These are phyloP conservation scores for Clarireedia paspali DNA, from an alignment of 2,329 filamentous ascomycete genomes.

Conservation along the genomic window DNA sequence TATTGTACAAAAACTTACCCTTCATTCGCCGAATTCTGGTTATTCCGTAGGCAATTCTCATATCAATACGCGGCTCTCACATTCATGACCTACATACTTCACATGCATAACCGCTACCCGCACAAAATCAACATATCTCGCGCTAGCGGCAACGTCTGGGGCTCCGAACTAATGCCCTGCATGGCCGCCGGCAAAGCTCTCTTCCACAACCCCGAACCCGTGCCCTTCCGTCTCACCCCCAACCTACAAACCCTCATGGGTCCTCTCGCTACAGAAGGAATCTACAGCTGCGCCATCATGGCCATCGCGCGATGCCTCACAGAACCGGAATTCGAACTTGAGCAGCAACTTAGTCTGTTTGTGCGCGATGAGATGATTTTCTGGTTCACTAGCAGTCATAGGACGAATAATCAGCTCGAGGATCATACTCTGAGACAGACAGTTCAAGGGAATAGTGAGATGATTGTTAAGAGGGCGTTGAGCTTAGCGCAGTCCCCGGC, in stretches of 20 bases:
- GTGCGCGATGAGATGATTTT: conserved; percentile 97
- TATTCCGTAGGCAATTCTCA: conserved; percentile 94
- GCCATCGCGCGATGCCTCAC: conserved; percentile 90
- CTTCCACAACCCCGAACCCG: conserved; percentile 91
- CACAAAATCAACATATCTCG: conserved; percentile 92
- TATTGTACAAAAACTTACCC: conserved; percentile 88
- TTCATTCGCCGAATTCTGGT: conserved; percentile 90
- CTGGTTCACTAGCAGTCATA: conserved; percentile 81
- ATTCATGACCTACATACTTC: conserved; percentile 98
- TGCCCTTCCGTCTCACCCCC: conserved; percentile 94
- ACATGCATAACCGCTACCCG: conserved; percentile 92
- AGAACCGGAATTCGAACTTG: conserved; percentile 83
- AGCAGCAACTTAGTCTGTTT: conserved; percentile 88
- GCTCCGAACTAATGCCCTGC: conserved; percentile 83
- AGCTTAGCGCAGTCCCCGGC: conserved; percentile 66
- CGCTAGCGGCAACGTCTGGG: conserved; percentile 88
- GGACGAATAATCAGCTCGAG: conserved; percentile 45
- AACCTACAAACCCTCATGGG: conserved; percentile 96
- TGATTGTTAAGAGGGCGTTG: conserved; percentile 84
- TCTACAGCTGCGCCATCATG: conserved; percentile 94
- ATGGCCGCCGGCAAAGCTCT: conserved; percentile 79
- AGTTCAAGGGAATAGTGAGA: conserved; percentile 79
- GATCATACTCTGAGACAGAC: conserved; percentile 61
- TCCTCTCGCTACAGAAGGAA: conserved; percentile 88
- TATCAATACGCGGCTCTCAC: conserved; percentile 93